Conservation (phyloP, 441 rosid genomes). For the Metrosideros polymorpha region DNA sequence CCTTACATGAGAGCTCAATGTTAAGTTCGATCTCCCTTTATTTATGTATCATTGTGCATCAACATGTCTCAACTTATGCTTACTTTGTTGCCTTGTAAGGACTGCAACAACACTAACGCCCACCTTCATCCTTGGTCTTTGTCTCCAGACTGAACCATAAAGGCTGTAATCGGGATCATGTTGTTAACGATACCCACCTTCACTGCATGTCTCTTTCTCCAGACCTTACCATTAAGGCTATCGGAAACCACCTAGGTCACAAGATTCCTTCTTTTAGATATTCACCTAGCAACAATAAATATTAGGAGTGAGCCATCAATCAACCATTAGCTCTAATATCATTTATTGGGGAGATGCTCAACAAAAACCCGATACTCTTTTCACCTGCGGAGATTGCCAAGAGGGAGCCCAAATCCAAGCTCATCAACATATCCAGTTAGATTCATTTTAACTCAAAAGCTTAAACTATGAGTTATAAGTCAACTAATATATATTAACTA, state of each 20-base stretch:
- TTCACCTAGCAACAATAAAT: not conserved
- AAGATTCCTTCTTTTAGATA: not conserved
- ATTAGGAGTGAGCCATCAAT: not conserved
- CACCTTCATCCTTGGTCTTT: not conserved
- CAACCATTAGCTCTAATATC: not conserved
- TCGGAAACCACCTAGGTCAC: not conserved
- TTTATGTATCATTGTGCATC: not conserved
- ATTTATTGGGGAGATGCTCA: not conserved
- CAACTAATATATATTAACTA: not conserved
- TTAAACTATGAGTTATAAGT: not conserved
- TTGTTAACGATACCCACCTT: not conserved
- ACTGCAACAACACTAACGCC: not conserved
- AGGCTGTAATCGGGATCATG: not conserved
- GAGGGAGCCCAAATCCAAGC: not conserved
- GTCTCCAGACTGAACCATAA: not conserved
- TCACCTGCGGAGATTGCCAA: not conserved
- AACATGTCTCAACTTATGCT: not conserved
- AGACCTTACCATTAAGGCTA: not conserved
- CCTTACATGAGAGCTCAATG: not conserved
- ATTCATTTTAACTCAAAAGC: not conserved
- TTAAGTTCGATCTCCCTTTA: not conserved
- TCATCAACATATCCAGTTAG: not conserved
- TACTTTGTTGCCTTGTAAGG: not conserved
- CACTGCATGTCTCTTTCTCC: not conserved
- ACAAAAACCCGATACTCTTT: not conserved